These are phyloP conservation scores for Thelonectria blattea DNA, from an alignment of 2,329 filamentous ascomycete genomes.

Conservation along the genomic window DNA sequence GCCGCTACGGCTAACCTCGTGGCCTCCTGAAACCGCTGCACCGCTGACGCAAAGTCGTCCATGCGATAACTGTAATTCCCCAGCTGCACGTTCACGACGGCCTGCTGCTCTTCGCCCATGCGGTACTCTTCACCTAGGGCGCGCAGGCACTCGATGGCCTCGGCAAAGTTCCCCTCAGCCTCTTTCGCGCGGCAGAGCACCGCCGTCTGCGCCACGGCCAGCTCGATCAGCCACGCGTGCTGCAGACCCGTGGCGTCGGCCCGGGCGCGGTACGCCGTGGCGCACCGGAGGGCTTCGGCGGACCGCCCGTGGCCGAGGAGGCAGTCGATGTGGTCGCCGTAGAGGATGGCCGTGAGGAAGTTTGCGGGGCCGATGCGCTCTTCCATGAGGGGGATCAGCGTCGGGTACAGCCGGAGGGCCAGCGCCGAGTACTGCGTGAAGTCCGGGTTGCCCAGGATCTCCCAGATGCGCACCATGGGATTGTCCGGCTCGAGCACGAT, in stretches of 20 bases:
- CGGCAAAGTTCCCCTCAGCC: slow-evolving; percentile 38
- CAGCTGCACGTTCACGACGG: slow-evolving; percentile 41
- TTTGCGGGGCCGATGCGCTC: slow-evolving; percentile 42
- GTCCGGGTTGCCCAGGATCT: slow-evolving; percentile 38
- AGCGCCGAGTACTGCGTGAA: slow-evolving; percentile 44
- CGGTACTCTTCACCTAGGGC: slow-evolving; percentile 40
- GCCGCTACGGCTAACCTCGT: slow-evolving; percentile 37
- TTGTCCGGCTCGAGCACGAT: slow-evolving; percentile 40
- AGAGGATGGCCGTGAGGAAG: slow-evolving; percentile 41
- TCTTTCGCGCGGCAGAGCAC: slow-evolving; percentile 40
- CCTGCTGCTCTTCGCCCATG: slow-evolving; percentile 41
- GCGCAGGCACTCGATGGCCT: slow-evolving; percentile 40
- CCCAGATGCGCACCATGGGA: slow-evolving; percentile 42
- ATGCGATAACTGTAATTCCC: slow-evolving; percentile 42
- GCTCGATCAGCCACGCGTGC: slow-evolving; percentile 42
- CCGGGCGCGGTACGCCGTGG: slow-evolving; percentile 37
- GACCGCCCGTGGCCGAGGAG: slow-evolving; percentile 37
- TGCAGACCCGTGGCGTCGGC: slow-evolving; percentile 40
- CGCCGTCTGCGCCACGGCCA: slow-evolving; percentile 41
- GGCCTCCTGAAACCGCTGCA: slow-evolving; percentile 40
- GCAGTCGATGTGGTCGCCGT: slow-evolving; percentile 45
- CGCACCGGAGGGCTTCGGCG: slow-evolving; percentile 39
- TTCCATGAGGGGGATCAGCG: slow-evolving; percentile 41
- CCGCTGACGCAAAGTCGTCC: slow-evolving; percentile 37
- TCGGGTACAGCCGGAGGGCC: slow-evolving; percentile 40